A percentile compares a stretch with the other conserved stretches of the same genome.
Evolutionary conservation across 805 yeast species (phyloP).

Genomic region (Nakazawaea siamensis): DNA sequence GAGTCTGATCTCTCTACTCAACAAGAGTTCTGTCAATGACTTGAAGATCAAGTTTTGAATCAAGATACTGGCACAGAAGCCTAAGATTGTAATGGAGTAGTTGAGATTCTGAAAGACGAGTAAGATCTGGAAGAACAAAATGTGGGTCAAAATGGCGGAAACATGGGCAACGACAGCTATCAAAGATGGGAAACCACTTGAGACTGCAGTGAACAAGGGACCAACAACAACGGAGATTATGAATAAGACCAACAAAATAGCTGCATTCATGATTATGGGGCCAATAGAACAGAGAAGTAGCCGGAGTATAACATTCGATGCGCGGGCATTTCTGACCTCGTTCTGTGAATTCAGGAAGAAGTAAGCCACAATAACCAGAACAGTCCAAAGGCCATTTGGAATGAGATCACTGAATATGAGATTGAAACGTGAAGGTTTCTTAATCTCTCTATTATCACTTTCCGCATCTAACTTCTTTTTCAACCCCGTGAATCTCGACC

Average conservation of each 20-base stretch:
- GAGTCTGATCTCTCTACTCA: slow-evolving; percentile 56
- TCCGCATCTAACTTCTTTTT: slow-evolving; percentile 32
- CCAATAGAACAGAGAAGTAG: slow-evolving; percentile 33
- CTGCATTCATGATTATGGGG: slow-evolving; percentile 39
- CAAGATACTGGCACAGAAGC: slow-evolving; percentile 46
- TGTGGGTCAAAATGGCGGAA: slow-evolving; percentile 42
- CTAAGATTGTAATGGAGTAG: slow-evolving; percentile 49
- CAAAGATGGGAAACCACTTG: slow-evolving; percentile 36
- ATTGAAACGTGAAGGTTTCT: slow-evolving; percentile 40
- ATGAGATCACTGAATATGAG: slow-evolving; percentile 32
- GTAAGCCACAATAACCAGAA: slow-evolving; percentile 35
- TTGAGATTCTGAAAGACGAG: slow-evolving; percentile 66
- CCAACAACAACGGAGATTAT: slow-evolving; percentile 39
- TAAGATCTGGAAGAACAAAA: slow-evolving; percentile 50
- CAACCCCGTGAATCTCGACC: slow-evolving; percentile 52
- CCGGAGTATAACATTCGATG: slow-evolving; percentile 35
- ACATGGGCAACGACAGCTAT: slow-evolving; percentile 52
- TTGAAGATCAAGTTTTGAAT: slow-evolving; percentile 54
- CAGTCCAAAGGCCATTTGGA: slow-evolving; percentile 27
- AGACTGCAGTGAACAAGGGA: slow-evolving; percentile 37
- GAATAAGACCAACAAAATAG: slow-evolving; percentile 30
- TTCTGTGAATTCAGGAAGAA: slow-evolving; percentile 48
- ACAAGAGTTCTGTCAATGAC: slow-evolving; percentile 34
- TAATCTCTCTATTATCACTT: slow-evolving; percentile 32
- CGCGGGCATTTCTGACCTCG: slow-evolving; percentile 23